Base-by-base conservation (phyloP, 148 eudicot genomes). In the Amaranthus cruentus region DNA sequence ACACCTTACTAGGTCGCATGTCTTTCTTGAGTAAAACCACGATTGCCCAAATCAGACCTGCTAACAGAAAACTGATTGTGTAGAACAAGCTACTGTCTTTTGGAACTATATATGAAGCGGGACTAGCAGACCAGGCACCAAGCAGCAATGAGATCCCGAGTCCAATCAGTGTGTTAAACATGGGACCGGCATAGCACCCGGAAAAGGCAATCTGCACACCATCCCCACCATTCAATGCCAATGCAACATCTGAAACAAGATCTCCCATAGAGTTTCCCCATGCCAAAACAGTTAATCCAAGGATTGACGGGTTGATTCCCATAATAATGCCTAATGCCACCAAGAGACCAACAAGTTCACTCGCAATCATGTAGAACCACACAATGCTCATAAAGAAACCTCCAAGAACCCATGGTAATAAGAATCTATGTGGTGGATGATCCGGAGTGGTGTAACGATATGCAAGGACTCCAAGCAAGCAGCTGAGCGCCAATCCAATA, bases 191-290 rank as follows among this genome's bases (percentile, higher is more conserved):
- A 55, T 94, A 94, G 80, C 97, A 89, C 49, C 98, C 98, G 7
- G 98, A 91, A 12, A 91, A 76, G 14, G 98, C 98, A 43, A 94
- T 91, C 84, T 94, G 98, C 49, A 89, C 90, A 0, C 98, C 91
- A 76, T 94, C 93, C 53, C 90, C 97, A 69, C 98, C 96, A 62
- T 91, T 91, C 74, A 85, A 62, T 7, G 98, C 90, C 84, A 94
- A 68, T 0, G 97, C 91, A 14, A 88, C 73, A 74, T 91, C 85
- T 38, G 98, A 94, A 57, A 94, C 96, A 71, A 94, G 76, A 81
- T 94, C 98, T 6, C 98, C 98, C 93, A 94, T 91, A 9, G 98
- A 94, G 79, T 94, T 94, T 4, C 98, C 98, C 98, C 98, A 94
- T 62, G 98, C 98, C 80, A 94, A 76, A 6, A 94, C 93, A n/a